Evolutionary conservation across 2,329 filamentous ascomycete genomes (phyloP).

Genomic region (Dactylellina sp.): DNA sequence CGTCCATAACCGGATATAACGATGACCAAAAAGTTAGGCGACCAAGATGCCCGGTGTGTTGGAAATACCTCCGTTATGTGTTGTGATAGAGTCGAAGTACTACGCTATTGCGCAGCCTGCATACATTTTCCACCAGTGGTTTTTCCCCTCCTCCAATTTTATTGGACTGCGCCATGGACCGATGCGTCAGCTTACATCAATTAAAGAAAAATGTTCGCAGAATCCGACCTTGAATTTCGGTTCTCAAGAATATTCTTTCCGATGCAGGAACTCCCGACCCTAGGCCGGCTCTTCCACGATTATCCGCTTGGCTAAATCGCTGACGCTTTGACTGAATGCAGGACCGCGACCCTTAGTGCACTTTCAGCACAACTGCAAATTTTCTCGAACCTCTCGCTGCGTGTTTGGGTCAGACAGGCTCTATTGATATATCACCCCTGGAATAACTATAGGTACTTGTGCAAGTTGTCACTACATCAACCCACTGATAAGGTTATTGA

Average conservation of each 20-base stretch:
- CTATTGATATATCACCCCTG: conserved; percentile 16
- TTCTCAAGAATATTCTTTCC: conserved; percentile 34
- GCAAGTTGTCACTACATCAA: conserved; percentile 18
- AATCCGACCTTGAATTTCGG: conserved; percentile 33
- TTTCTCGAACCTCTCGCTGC: conserved; percentile 33
- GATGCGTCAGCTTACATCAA: conserved; percentile 42
- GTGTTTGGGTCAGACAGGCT: conserved; percentile 35
- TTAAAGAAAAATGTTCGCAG: conserved; percentile 22
- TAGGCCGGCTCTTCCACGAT: conserved; percentile 18
- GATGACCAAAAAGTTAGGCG: too few species aligned
- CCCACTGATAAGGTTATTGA: not conserved
- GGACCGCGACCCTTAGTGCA: not conserved
- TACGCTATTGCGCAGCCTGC: conserved; percentile 6
- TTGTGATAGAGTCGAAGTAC: conserved; percentile 7
- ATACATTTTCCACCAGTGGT: conserved; percentile 1
- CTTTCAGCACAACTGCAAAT: conserved; percentile 9
- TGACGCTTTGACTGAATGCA: conserved; percentile 18
- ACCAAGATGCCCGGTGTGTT: too few species aligned
- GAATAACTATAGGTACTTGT: conserved; percentile 42
- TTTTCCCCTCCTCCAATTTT: too few species aligned
- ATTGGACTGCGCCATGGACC: conserved; percentile 25
- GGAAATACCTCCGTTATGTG: too few species aligned
- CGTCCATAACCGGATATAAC: too few species aligned
- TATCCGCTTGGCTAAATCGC: conserved; percentile 49
- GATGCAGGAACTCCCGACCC: conserved; percentile 42